These are phyloP conservation scores for Cordia subcordata DNA, from an alignment of 257 asterid species.

Conservation along the genomic window DNA sequence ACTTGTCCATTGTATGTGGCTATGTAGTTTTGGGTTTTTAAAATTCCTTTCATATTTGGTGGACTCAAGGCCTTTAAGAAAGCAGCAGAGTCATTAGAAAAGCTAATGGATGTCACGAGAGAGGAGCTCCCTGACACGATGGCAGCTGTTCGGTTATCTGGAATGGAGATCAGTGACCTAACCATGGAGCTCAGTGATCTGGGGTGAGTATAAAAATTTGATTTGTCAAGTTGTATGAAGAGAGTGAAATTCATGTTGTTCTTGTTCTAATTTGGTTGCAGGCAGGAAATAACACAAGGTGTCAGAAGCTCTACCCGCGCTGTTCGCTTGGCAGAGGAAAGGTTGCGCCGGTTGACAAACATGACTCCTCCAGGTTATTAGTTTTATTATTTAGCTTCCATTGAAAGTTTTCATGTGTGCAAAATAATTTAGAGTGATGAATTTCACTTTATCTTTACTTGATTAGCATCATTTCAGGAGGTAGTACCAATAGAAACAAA, in stretches of 20 bases:
- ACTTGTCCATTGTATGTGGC: no score
- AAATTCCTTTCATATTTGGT: no score
- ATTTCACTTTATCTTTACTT: constrained; percentile 59
- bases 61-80: constrained; percentile 68
- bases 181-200: constrained; percentile 93
- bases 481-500: constrained; percentile 35
- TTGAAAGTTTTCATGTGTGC: neutral
- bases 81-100: constrained; percentile 78
- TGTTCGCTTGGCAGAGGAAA: constrained; percentile 76
- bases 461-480: constrained; percentile 65
- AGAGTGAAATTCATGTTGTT: neutral
- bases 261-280: constrained; percentile 16
- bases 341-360: constrained; percentile 56
- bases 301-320: constrained; percentile 79
- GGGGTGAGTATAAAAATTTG: constrained; percentile 41
- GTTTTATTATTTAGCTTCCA: neutral
- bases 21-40: neutral
- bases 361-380: constrained; percentile 54
- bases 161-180: constrained; percentile 91
- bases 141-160: constrained; percentile 94
- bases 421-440: constrained; percentile 21
- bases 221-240: neutral
- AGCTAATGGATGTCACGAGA: constrained; percentile 71
- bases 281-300: constrained; percentile 81
- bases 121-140: constrained; percentile 93